A percentile compares a stretch with the other conserved stretches of the same genome.
Evolutionary conservation across 1,139 yeast species (phyloP).

Genomic region (Sugiyamaella grinbergsii): DNA sequence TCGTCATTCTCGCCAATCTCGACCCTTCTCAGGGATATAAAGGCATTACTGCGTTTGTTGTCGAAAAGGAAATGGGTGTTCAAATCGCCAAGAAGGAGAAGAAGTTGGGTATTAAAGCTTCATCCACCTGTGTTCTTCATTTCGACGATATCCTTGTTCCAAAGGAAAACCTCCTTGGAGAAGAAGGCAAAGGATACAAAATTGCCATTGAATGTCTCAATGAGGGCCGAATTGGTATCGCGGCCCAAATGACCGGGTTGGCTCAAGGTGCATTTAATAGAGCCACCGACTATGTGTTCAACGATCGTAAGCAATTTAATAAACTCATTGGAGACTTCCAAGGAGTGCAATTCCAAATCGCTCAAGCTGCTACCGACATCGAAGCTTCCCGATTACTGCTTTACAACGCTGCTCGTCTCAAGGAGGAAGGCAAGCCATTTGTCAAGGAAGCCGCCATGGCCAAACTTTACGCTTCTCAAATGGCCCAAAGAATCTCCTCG

Average conservation of each 20-base stretch:
- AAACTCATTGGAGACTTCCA: constrained; percentile 49
- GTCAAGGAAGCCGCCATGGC: constrained; percentile 52
- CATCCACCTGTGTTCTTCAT: constrained; percentile 48
- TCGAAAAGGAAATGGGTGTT: constrained; percentile 47
- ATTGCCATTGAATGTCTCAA: constrained; percentile 49
- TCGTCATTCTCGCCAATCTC: constrained; percentile 47
- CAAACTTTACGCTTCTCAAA: constrained; percentile 47
- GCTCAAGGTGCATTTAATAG: constrained; percentile 50
- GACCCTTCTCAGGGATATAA: constrained; percentile 49
- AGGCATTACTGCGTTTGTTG: constrained; percentile 51
- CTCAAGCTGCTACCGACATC: constrained; percentile 49
- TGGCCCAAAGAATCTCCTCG: constrained; percentile 47
- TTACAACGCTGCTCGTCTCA: constrained; percentile 50
- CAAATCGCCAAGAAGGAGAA: constrained; percentile 50
- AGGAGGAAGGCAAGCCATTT: constrained; percentile 47
- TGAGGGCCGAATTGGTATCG: constrained; percentile 52
- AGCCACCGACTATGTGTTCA: constrained; percentile 46
- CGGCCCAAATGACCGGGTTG: constrained; percentile 51
- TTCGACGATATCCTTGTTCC: constrained; percentile 49
- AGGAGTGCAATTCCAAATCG: constrained; percentile 51
- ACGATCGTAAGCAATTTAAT: constrained; percentile 50
- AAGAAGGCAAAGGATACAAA: constrained; percentile 50
- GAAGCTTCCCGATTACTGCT: constrained; percentile 50
- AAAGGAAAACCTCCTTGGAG: constrained; percentile 47
- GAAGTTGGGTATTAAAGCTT: constrained; percentile 50